Evolutionary conservation across 2,329 filamentous ascomycete species (phyloP).

Genomic region (Fusarium burgessii): DNA sequence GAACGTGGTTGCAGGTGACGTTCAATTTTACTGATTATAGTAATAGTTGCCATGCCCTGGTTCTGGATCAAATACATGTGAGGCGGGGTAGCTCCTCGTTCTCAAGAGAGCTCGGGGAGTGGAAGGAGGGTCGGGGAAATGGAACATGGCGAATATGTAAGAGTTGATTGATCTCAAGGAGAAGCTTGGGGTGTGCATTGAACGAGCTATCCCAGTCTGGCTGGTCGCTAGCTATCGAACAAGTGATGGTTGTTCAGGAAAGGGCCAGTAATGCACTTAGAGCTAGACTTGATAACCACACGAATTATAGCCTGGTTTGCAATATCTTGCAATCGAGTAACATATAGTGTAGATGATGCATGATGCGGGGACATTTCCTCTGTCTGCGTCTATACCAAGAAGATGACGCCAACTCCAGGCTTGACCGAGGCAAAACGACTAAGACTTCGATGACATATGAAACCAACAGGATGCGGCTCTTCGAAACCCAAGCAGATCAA

Average conservation of each 20-base stretch:
- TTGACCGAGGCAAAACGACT: constrained; percentile 29
- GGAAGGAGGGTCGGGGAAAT: constrained; percentile 20
- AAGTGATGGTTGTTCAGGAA: not conserved
- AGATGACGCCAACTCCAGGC: not conserved
- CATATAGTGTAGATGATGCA: not conserved
- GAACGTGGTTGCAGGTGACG: not conserved
- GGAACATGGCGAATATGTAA: constrained; percentile 21
- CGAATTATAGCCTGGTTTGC: not conserved
- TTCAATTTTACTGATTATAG: constrained; percentile 18
- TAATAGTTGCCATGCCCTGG: not conserved
- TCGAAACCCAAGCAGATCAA: not conserved
- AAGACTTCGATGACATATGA: not conserved
- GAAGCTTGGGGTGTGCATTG: constrained; percentile 21
- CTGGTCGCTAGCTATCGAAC: constrained; percentile 1
- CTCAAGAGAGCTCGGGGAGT: constrained; percentile 20
- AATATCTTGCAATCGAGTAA: not conserved
- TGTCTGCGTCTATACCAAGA: not conserved
- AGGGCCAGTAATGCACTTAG: not conserved
- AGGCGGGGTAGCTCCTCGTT: constrained; percentile 27
- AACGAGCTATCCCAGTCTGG: constrained; percentile 13
- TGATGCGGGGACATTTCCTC: not conserved
- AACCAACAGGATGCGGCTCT: constrained; percentile 2
- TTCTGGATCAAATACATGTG: constrained; percentile 25
- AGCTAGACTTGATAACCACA: not conserved
- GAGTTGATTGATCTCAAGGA: constrained; percentile 1